Percentiles rank a stretch among this genome's conserved stretches.
phyloP scores from a whole-genome alignment of 345 rosid genomes.

The Linum trigynum region DNA sequence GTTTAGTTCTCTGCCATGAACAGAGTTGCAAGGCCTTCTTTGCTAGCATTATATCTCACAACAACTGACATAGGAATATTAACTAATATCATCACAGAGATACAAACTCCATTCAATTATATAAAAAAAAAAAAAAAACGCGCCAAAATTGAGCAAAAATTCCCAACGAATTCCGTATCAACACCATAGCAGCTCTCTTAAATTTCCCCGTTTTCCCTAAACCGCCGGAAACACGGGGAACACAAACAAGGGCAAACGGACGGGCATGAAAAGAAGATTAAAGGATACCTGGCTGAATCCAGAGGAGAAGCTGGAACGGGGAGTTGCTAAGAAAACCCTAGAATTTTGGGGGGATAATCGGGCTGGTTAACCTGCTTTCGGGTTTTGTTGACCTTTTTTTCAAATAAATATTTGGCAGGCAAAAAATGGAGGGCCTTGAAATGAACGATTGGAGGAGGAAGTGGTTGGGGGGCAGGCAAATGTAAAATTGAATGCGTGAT shows the following conservation, averaged over 20 bases:
- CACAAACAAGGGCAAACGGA: background rate
- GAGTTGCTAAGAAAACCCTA: conserved; percentile 17
- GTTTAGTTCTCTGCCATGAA: conserved; percentile 15
- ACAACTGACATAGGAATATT: background rate
- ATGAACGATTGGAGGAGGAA: conserved; percentile 4
- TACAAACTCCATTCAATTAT: conserved; percentile 1
- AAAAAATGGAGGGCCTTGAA: background rate
- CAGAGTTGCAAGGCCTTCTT: conserved; percentile 7
- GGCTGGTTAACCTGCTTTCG: background rate
- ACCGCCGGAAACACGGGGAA: conserved; percentile 12
- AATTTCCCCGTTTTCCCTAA: conserved; percentile 5
- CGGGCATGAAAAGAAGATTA: conserved; percentile 4
- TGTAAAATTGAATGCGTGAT: conserved; percentile 16
- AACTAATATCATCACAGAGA: conserved; percentile 2
- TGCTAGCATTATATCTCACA: conserved; percentile 9
- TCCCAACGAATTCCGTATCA: background rate
- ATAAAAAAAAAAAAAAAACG: background rate
- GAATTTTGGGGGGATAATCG: background rate
- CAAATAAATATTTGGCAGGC: background rate
- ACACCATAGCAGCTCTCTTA: background rate
- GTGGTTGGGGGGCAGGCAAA: conserved; percentile 4
- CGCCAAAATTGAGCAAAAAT: background rate
- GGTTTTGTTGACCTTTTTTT: no score
- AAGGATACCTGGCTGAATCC: conserved; percentile 12
- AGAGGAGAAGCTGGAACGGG: conserved; percentile 5